Evolutionary conservation across 345 rosid genomes (phyloP).

Genomic region (Lepidium aucheri): DNA sequence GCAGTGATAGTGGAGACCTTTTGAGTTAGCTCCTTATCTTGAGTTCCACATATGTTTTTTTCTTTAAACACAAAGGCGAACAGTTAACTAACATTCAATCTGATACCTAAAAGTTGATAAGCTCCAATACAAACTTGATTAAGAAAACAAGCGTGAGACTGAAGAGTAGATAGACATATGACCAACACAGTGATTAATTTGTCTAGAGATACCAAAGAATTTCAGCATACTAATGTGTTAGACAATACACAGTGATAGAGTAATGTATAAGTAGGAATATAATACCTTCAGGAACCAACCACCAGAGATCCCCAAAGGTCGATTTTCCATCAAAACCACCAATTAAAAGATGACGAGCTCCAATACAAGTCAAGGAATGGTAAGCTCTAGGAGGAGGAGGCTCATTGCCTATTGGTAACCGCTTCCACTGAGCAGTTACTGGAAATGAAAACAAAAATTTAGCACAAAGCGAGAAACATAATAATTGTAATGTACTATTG

Average conservation of each 20-base stretch:
- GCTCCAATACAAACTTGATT: too few species aligned
- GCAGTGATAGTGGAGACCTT: not conserved
- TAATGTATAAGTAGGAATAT: not conserved
- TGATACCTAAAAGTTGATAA: not conserved
- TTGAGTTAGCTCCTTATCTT: not conserved
- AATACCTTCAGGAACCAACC: conserved; percentile 94
- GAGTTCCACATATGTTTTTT: not conserved
- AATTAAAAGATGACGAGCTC: conserved; percentile 69
- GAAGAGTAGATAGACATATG: not conserved
- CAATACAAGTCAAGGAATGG: conserved; percentile 71
- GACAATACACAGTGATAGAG: not conserved
- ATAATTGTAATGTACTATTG: not conserved
- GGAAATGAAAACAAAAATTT: not conserved
- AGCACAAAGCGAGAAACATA: not conserved
- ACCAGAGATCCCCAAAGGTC: conserved; percentile 90
- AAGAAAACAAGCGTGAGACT: too few species aligned
- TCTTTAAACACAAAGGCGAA: too few species aligned
- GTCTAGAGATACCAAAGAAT: not conserved
- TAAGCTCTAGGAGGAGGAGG: conserved; percentile 94
- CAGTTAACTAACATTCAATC: not conserved
- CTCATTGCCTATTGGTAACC: conserved; percentile 54
- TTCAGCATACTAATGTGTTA: not conserved
- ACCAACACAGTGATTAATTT: not conserved
- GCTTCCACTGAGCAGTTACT: conserved; percentile 98
- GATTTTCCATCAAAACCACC: conserved; percentile 97